These are phyloP conservation scores for Diaporthe sp. DNA, from an alignment of 2,329 filamentous ascomycete species.

Conservation along the genomic window DNA sequence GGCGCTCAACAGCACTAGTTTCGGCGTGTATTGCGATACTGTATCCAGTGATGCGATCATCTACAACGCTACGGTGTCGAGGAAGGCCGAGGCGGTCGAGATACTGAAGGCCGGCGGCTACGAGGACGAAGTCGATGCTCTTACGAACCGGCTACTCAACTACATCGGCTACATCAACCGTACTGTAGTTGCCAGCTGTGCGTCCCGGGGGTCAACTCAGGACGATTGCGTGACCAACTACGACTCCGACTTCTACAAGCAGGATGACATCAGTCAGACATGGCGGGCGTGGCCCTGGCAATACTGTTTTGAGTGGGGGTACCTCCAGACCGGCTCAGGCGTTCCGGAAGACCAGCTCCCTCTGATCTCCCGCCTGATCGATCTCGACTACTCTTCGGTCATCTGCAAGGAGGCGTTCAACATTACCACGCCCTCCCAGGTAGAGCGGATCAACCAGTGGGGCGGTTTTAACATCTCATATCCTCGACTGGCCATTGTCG, in stretches of 20 bases:
- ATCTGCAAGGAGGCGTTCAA: constrained; percentile 79
- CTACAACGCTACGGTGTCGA: constrained; percentile 55
- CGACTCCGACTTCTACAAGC: constrained; percentile 50
- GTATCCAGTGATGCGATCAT: constrained; percentile 57
- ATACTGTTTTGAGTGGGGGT: constrained; percentile 79
- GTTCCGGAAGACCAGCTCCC: constrained; percentile 74
- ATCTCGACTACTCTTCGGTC: constrained; percentile 71
- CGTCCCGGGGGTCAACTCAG: constrained; percentile 44
- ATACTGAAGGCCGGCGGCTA: constrained; percentile 59
- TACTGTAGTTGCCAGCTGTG: constrained; percentile 45
- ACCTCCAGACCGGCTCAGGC: constrained; percentile 79
- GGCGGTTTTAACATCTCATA: constrained; percentile 81
- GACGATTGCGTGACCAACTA: constrained; percentile 54
- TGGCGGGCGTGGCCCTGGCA: constrained; percentile 66
- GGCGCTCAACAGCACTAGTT: constrained; percentile 53
- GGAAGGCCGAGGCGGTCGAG: constrained; percentile 51
- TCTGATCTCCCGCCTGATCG: constrained; percentile 78
- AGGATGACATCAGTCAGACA: constrained; percentile 52
- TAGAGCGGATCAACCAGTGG: constrained; percentile 79
- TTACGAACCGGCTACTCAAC: constrained; percentile 63
- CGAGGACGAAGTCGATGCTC: constrained; percentile 49
- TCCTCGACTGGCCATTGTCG: constrained; percentile 80
- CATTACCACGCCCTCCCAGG: constrained; percentile 72
- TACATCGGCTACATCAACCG: constrained; percentile 60
- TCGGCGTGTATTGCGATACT: constrained; percentile 62